A percentile compares a stretch with the other conserved stretches of the same genome.
Evolutionary conservation across 1,284 basidiomycete species (phyloP).

Genomic region (Ustilago nuda): DNA sequence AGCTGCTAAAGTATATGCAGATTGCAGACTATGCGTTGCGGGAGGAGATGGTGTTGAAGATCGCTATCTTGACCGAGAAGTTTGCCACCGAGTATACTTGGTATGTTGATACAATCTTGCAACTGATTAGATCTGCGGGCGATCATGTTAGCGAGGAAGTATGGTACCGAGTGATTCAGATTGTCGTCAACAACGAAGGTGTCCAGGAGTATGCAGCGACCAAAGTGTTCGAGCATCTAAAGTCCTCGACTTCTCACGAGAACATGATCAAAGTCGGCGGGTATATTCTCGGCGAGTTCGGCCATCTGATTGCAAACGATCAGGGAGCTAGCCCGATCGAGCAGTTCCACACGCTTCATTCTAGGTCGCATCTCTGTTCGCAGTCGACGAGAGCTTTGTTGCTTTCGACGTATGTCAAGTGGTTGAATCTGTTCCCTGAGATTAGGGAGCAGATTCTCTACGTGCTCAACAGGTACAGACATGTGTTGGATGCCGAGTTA

Average conservation of each 20-base stretch:
- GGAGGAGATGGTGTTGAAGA: conserved; percentile 98
- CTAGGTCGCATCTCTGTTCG: conserved; percentile 93
- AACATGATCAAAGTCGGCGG: conserved; percentile 97
- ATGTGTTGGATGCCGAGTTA: conserved; percentile 96
- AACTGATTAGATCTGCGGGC: conserved; percentile 93
- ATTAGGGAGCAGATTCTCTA: conserved; percentile 92
- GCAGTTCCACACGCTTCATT: conserved; percentile 92
- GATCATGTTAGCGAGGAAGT: conserved; percentile 99
- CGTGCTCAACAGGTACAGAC: conserved; percentile 93
- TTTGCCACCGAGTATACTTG: conserved; percentile 82
- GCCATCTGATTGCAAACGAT: conserved; percentile 96
- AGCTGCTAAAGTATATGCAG: conserved; percentile 89
- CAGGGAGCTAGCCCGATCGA: conserved; percentile 90
- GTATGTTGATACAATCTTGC: conserved; percentile 74
- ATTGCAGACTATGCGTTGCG: conserved; percentile 94
- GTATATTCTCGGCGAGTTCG: conserved; percentile 93
- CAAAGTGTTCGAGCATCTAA: conserved; percentile 91
- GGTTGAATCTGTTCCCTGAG: conserved; percentile 99
- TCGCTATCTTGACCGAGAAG: conserved; percentile 96
- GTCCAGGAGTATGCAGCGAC: conserved; percentile 87
- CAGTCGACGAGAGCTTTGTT: conserved; percentile 91
- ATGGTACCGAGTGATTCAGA: conserved; percentile 98
- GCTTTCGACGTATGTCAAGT: conserved; percentile 97
- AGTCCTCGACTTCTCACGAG: conserved; percentile 90
- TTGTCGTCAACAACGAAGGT: conserved; percentile 98